Evolutionary conservation across 768 basidiomycete species (phyloP).

Genomic region (Mycena vitilis): DNA sequence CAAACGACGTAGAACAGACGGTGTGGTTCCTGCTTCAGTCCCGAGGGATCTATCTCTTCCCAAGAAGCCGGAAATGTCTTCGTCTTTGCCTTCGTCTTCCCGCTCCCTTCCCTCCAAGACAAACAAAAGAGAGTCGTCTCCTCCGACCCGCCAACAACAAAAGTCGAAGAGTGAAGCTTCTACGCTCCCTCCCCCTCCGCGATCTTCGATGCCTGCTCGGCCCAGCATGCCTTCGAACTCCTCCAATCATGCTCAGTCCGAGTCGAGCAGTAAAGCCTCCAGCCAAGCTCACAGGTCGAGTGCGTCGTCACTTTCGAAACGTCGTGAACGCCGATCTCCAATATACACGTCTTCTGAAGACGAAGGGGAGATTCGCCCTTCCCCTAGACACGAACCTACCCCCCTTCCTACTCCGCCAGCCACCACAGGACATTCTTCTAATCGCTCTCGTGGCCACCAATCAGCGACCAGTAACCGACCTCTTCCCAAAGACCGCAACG

Average conservation of each 20-base stretch:
- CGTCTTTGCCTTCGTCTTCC: slow-evolving; percentile 17
- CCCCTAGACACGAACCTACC: slow-evolving; percentile 38
- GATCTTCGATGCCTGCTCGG: slow-evolving; percentile 28
- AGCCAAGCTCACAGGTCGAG: slow-evolving; percentile 22
- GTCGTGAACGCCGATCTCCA: slow-evolving; percentile 63
- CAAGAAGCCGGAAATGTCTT: slow-evolving; percentile 51
- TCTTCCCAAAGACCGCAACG: slow-evolving; percentile 61
- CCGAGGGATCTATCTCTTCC: slow-evolving; percentile 44
- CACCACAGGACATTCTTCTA: slow-evolving; percentile 28
- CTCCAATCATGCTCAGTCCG: slow-evolving; percentile 7
- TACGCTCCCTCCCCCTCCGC: slow-evolving; percentile 19
- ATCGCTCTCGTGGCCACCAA: slow-evolving; percentile 44
- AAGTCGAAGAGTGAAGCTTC: slow-evolving; percentile 39
- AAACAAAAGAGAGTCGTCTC: slow-evolving; percentile 36
- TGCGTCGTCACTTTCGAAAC: slow-evolving; percentile 19
- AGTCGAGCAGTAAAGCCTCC: slow-evolving; percentile 42
- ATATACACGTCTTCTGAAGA: slow-evolving; percentile 78
- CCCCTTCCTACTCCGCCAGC: slow-evolving; percentile 45
- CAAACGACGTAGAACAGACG: slow-evolving; percentile 61
- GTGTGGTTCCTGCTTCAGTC: slow-evolving; percentile 32
- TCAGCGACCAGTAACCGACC: slow-evolving; percentile 44
- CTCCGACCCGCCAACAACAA: slow-evolving; percentile 29
- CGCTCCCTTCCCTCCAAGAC: slow-evolving; percentile 37
- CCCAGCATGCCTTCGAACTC: slow-evolving; percentile 22
- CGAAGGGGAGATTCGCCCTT: slow-evolving; percentile 55